Conservation (phyloP, 2,329 filamentous ascomycete species). For the Helotiales sp. region DNA sequence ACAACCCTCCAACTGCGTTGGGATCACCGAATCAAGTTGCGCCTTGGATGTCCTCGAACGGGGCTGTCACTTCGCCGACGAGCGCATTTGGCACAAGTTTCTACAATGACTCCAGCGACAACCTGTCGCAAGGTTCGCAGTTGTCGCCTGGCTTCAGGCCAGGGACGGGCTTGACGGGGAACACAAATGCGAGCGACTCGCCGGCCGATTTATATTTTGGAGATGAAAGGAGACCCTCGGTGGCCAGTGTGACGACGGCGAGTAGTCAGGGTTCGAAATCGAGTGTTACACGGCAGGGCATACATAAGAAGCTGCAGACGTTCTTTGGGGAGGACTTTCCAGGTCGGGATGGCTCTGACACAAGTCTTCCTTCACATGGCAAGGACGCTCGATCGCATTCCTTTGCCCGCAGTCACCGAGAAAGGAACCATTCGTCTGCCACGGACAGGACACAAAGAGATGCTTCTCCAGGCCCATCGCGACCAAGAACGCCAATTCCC, state of each 20-base stretch:
- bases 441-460: conserved; percentile 68
- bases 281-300: conserved; percentile 70
- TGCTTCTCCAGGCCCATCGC: conserved; percentile 74
- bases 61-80: conserved; percentile 39
- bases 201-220: conserved; percentile 64
- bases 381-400: conserved; percentile 69
- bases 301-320: conserved; percentile 81
- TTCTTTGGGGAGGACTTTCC: conserved; percentile 93
- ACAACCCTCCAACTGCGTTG: conserved; percentile 59
- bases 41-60: conserved; percentile 59
- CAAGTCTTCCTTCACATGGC: conserved; percentile 59
- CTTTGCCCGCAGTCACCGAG: conserved; percentile 63
- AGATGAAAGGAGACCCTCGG: conserved; percentile 83
- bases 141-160: conserved; percentile 73
- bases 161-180: conserved; percentile 49
- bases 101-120: conserved; percentile 76
- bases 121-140: conserved; percentile 68
- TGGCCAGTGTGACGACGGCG: conserved; percentile 83
- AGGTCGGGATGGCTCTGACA: conserved; percentile 74
- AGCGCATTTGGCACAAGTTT: conserved; percentile 60
- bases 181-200: conserved; percentile 60
- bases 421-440: conserved; percentile 81
- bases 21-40: conserved; percentile 54
- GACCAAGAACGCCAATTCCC: conserved; percentile 83
- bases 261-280: conserved; percentile 84